Conservation (phyloP, 345 rosid genomes). For the Acer campestre region DNA sequence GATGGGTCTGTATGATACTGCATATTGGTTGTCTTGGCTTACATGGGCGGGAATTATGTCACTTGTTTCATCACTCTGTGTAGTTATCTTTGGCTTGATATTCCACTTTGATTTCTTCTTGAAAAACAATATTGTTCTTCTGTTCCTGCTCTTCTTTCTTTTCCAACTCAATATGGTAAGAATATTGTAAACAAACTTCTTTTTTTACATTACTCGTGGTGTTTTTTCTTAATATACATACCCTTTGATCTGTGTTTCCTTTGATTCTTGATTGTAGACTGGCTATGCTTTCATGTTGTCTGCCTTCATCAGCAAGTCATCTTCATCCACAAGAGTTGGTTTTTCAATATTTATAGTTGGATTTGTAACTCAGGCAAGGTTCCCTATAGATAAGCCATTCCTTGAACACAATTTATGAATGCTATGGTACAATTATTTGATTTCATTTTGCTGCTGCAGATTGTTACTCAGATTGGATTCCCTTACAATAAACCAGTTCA, state of each 20-base stretch:
- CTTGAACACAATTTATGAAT: conserved; percentile 7
- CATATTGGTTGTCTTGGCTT: conserved; percentile 94
- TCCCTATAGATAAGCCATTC: conserved; percentile 12
- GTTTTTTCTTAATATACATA: not conserved
- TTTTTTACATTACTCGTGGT: no score
- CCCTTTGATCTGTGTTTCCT: conserved; percentile 11
- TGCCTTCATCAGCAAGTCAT: conserved; percentile 75
- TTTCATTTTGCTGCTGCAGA: conserved; percentile 37
- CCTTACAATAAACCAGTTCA: conserved; percentile 41
- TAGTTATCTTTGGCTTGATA: conserved; percentile 85
- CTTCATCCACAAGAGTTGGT: conserved; percentile 75
- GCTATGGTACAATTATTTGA: conserved; percentile 13
- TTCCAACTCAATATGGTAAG: conserved; percentile 69
- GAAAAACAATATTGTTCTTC: conserved; percentile 72
- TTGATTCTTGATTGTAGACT: conserved; percentile 46
- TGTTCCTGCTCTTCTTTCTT: conserved; percentile 73
- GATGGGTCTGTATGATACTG: conserved; percentile 89
- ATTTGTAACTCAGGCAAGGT: conserved; percentile 75
- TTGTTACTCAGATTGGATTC: conserved; percentile 56
- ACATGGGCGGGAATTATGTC: conserved; percentile 76
- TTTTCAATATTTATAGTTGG: conserved; percentile 77
- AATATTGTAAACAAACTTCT: no score
- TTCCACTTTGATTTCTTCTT: conserved; percentile 85
- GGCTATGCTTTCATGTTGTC: conserved; percentile 85
- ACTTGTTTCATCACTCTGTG: conserved; percentile 68